Evolutionary conservation across 2,329 filamentous ascomycete species (phyloP), one percentile per base, ranked within the genome.

Genomic region (Cladobotryum mycophilum): DNA sequence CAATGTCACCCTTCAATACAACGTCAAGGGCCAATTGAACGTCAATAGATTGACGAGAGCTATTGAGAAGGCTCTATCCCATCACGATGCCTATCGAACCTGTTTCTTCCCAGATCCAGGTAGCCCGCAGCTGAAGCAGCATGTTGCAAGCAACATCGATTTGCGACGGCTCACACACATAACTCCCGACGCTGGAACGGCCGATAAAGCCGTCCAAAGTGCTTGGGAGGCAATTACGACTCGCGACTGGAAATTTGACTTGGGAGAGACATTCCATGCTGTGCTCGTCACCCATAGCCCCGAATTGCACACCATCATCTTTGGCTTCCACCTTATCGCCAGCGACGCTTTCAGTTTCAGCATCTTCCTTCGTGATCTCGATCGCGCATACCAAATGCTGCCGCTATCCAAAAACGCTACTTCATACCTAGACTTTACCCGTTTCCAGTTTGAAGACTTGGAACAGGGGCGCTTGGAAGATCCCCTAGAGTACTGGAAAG

Each of bases 171-270:
- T 45, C n/a, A 33, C 22, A n/a, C 20, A 34, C 25, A 7, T 45
- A 5, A n/a, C 6, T 18, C 33, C 42, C 9, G n/a, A 45, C 6
- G 22, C 20, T 15, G 22, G 25, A 30, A 30, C 9, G 6, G 9
- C 25, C 9, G 22, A 15, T 4, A 14, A 33, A n/a, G 42, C 25
- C 25, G 42, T n/a, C 3, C n/a, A 45, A 6, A 20, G 14, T 33
- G 42, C 42, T 4, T 45, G 25, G 14, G 42, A 45, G 12, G 15
- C 22, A 15, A 22, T 45, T 33, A 25, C 30, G 3, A 47, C 55
- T 1, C 57, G 71, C 47, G 53, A 60, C 2, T 76, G 65, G 34
- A 65, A 73, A 45, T 49, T 78, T 6, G 62, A 61, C 13, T 55
- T 55, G 5, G 69, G 71, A 7, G 58, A 70, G 3, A 45, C 25